phyloP scores from a whole-genome alignment of 495 filamentous ascomycete species.

The Penicillium argentinense region DNA sequence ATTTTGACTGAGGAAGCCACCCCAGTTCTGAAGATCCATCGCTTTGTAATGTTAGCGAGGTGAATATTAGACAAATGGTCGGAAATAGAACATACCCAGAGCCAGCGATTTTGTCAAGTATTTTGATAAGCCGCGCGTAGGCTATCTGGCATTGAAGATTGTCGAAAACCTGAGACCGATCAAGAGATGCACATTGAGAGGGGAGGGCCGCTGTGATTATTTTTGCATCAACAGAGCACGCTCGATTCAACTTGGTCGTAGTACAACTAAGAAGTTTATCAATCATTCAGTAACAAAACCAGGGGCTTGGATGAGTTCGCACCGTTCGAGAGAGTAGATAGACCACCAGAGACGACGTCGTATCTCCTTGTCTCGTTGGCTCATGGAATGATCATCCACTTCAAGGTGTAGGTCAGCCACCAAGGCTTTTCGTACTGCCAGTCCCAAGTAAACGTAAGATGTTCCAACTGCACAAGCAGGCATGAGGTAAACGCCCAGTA shows the following conservation, averaged over 20 bases:
- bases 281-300: not conserved
- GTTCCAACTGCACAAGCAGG: slow-evolving; percentile 23
- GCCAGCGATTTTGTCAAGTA: slow-evolving; percentile 20
- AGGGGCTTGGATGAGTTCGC: not conserved
- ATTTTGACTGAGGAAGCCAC: not conserved
- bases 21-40: not conserved
- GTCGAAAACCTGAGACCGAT: slow-evolving; percentile 15
- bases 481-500: slow-evolving; percentile 26
- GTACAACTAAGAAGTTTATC: slow-evolving; percentile 15
- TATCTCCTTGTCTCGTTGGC: slow-evolving; percentile 14
- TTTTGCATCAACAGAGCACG: slow-evolving; percentile 17
- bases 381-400: slow-evolving; percentile 8
- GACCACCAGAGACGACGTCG: slow-evolving; percentile 27
- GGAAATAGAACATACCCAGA: slow-evolving; percentile 5
- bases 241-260: slow-evolving; percentile 21
- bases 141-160: slow-evolving; percentile 23
- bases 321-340: slow-evolving; percentile 30
- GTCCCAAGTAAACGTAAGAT: slow-evolving; percentile 32
- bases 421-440: slow-evolving; percentile 43
- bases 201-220: slow-evolving; percentile 17
- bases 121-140: slow-evolving; percentile 15
- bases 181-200: slow-evolving; percentile 11
- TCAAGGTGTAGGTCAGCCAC: slow-evolving; percentile 39
- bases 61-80: not conserved
- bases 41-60: not conserved